Base-by-base conservation (phyloP, 176 grass and related monocot species). In the Cocos nucifera region DNA sequence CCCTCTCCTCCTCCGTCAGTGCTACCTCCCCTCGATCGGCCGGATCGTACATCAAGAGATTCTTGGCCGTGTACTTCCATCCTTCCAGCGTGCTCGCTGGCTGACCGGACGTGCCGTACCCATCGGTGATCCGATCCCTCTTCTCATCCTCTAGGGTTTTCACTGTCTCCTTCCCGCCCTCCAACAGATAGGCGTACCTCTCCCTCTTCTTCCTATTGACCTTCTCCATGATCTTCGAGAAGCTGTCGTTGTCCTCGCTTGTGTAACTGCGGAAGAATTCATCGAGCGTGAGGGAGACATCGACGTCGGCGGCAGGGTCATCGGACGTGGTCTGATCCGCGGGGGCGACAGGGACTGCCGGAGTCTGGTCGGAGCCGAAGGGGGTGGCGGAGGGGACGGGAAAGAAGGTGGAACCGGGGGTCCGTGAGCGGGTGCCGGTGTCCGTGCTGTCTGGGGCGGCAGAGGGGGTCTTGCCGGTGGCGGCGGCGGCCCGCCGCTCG, bases 221-320 rank as follows among this genome's bases (percentile, higher is more conserved):
- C 66, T 92, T 98, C 25, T 98, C 84, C 23, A 98, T 79, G 35
- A 98, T 92, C 44, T 76, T 80, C 4, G 84, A 77, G 79, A 98
- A 98, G 69, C 84, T 92, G 21, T 98, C 87, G 60, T 98, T 92
- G 75, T 92, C 93, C 73, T 98, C 93, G 24, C 93, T 98, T 39
- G 93, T 98, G 81, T 88, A 92, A 4, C 73, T 69, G 4, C 64
- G 22, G 55, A 92, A 79, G 70, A 98, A 98, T 39, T 75, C 76
- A 50, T 98, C 93, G 4, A 98, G 77, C 20, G 93, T 70, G 73
- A 83, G 55, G 20, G 78, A 78, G 19, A 72, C 62, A 16, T 83
- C 79, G 18, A 92, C 28, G 23, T 88, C 84, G 2, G 64, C 72
- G 3, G 76, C 72, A 3, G 77, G 82, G 9, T 50, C 63, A 27